These are phyloP conservation scores for Xylaria venustula DNA, from an alignment of 495 filamentous ascomycete genomes.

Conservation along the genomic window DNA sequence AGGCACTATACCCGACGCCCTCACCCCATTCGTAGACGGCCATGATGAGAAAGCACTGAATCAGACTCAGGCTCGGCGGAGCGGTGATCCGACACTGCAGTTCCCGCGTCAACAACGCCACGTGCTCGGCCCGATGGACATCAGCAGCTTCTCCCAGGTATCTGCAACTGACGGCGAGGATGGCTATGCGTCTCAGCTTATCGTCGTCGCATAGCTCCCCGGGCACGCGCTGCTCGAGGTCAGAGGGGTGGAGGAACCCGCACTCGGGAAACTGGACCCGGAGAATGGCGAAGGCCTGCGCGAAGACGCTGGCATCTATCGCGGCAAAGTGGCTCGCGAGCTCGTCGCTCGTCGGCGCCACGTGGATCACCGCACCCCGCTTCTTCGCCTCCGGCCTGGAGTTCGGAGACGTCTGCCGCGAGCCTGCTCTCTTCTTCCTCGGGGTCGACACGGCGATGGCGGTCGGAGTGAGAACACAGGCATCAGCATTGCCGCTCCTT, in stretches of 20 bases:
- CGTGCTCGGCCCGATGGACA: not conserved
- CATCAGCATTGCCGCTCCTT: not conserved
- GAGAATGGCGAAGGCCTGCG: conserved; percentile 3
- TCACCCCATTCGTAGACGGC: conserved; percentile 13
- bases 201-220: conserved; percentile 4
- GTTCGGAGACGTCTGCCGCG: not conserved
- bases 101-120: not conserved
- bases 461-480: conserved; percentile 3
- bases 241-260: conserved; percentile 4
- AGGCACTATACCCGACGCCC: conserved; percentile 1
- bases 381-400: not conserved
- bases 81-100: conserved; percentile 8
- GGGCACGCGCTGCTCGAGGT: not conserved
- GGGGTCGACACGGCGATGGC: not conserved
- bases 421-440: not conserved
- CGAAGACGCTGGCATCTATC: not conserved
- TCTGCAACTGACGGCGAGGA: conserved; percentile 7
- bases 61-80: conserved; percentile 4
- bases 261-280: conserved; percentile 10
- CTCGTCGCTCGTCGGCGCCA: not conserved
- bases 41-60: conserved; percentile 12
- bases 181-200: conserved; percentile 7
- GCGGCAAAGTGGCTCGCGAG: conserved; percentile 2
- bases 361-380: not conserved
- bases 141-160: not conserved